Evolutionary conservation across 169 alveolate genomes (phyloP).

Genomic region (Babesia bovis): DNA sequence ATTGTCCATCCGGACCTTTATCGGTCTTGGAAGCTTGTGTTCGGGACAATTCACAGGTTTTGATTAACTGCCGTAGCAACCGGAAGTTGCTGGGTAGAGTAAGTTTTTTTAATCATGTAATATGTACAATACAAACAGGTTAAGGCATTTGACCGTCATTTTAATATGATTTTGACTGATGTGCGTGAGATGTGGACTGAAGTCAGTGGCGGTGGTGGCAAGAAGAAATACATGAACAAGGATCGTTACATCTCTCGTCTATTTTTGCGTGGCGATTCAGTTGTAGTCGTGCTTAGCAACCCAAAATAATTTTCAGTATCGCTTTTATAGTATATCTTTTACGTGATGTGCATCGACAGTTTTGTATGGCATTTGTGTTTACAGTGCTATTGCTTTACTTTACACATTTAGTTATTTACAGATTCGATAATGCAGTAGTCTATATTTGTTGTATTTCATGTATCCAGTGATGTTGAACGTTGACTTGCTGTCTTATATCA

Average conservation of each 20-base stretch:
- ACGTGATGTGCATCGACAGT: too few species aligned
- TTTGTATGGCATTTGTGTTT: too few species aligned
- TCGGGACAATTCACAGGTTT: conserved; percentile 92
- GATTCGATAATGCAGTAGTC: too few species aligned
- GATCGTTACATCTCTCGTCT: conserved; percentile 94
- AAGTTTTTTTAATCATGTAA: conserved; percentile 25
- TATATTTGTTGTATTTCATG: too few species aligned
- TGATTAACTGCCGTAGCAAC: conserved; percentile 95
- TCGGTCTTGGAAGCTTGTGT: conserved; percentile 93
- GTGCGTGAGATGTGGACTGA: conserved; percentile 96
- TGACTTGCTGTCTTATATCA: too few species aligned
- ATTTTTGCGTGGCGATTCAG: conserved; percentile 97
- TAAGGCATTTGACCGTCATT: conserved; percentile 97
- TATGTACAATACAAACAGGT: conserved; percentile 58
- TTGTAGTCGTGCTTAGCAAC: conserved; percentile 91
- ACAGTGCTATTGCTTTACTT: too few species aligned
- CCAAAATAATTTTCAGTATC: conserved; percentile 85
- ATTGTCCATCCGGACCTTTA: conserved; percentile 94
- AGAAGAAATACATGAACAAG: conserved; percentile 87
- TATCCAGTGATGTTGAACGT: too few species aligned
- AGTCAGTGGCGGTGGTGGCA: conserved; percentile 88
- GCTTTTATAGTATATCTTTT: too few species aligned
- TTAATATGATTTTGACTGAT: conserved; percentile 95
- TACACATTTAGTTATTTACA: too few species aligned
- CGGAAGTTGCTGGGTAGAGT: conserved; percentile 96